Evolutionary conservation across 2,329 filamentous ascomycete genomes (phyloP).

Genomic region (Lachnellula cervina): DNA sequence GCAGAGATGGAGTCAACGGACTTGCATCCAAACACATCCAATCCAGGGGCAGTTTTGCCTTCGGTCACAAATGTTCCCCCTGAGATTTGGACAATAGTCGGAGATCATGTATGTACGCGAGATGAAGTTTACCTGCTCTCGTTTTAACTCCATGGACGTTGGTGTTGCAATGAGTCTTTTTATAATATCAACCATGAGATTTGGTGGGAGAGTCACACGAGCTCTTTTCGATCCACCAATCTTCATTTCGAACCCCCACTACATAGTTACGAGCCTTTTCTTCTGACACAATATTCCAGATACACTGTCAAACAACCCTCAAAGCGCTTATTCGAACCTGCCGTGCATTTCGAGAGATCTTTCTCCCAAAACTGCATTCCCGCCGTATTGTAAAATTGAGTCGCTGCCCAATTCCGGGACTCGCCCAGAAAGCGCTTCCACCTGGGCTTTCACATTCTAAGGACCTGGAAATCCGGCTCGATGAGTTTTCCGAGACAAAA

Average conservation of each 20-base stretch:
- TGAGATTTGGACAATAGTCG: not conserved
- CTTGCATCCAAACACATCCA: too few relatives aligned
- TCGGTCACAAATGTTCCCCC: not conserved
- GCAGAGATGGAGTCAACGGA: too few relatives aligned
- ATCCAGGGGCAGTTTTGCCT: not conserved
- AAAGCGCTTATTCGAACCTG: slow-evolving; percentile 31
- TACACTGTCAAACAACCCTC: not conserved
- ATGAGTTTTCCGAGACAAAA: not conserved
- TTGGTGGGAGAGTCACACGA: too few relatives aligned
- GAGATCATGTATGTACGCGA: not conserved
- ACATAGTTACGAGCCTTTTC: too few relatives aligned
- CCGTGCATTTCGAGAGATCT: slow-evolving; percentile 5
- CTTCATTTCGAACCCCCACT: not conserved
- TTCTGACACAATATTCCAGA: not conserved
- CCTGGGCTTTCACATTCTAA: slow-evolving; percentile 2
- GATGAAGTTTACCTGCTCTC: not conserved
- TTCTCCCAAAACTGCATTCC: not conserved
- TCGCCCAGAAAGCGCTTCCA: not conserved
- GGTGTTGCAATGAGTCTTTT: not conserved
- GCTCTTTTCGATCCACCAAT: not conserved
- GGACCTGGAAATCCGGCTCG: slow-evolving; percentile 3
- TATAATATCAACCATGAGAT: too few relatives aligned
- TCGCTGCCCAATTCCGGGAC: not conserved
- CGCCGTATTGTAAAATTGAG: not conserved
- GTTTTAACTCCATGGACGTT: not conserved